A percentile compares a stretch with the other conserved stretches of the same genome.
Evolutionary conservation across 495 filamentous ascomycete genomes (phyloP).

Genomic region (Talaromyces thailandensis): DNA sequence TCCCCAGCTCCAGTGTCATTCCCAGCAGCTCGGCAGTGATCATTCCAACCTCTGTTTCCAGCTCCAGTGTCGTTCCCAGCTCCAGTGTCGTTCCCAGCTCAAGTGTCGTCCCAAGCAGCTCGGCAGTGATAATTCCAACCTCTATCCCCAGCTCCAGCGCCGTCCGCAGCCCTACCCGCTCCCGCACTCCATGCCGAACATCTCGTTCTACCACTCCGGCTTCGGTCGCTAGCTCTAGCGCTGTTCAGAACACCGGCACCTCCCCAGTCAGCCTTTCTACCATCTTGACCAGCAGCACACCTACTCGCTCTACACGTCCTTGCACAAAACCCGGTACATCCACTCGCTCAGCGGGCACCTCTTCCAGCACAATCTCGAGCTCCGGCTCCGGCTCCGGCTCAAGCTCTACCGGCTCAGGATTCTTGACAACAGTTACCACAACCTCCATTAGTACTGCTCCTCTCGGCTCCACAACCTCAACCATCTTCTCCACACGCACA

Average conservation of each 20-base stretch:
- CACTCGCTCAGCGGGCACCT: neutral
- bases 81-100: neutral
- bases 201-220: neutral
- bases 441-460: neutral
- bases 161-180: neutral
- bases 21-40: neutral
- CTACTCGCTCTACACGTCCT: neutral
- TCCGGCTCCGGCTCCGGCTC: neutral
- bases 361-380: neutral
- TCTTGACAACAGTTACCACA: neutral
- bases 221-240: neutral
- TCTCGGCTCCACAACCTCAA: conserved; percentile 19
- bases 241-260: neutral
- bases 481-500: conserved; percentile 23
- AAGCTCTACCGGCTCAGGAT: neutral
- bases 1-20: neutral
- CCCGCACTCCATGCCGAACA: neutral
- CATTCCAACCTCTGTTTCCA: no score
- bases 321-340: neutral
- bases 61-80: neutral
- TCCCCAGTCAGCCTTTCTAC: neutral
- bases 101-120: neutral
- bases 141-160: neutral
- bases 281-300: neutral
- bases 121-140: neutral